phyloP scores from a whole-genome alignment of 805 yeast genomes.

The Monosporozyma servazzii region DNA sequence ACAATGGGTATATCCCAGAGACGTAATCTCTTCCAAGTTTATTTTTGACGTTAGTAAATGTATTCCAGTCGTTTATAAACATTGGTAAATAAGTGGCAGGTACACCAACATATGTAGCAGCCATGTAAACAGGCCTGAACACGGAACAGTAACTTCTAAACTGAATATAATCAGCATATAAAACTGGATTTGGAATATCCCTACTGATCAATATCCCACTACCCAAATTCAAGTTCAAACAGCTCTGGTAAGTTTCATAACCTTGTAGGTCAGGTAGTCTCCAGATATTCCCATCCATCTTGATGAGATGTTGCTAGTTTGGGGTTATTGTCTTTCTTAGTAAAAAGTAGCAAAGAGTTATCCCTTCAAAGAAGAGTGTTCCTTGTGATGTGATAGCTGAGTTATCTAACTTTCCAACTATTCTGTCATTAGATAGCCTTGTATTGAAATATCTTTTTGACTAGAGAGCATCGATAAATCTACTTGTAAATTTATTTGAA shows the following conservation, averaged over 20 bases:
- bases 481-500: background rate
- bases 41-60: constrained; percentile 27
- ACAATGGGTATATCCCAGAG: constrained; percentile 50
- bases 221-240: constrained; percentile 24
- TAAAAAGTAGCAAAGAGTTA: background rate
- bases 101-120: constrained; percentile 24
- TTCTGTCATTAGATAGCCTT: background rate
- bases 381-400: background rate
- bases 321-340: background rate
- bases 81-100: constrained; percentile 34
- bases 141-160: constrained; percentile 31
- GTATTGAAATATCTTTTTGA: background rate
- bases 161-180: constrained; percentile 11
- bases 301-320: background rate
- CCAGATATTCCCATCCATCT: constrained; percentile 8
- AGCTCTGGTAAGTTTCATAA: constrained; percentile 14
- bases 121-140: constrained; percentile 29
- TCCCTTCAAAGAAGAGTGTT: background rate
- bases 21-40: constrained; percentile 38
- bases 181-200: constrained; percentile 7
- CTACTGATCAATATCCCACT: constrained; percentile 29
- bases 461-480: background rate
- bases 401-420: background rate
- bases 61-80: constrained; percentile 41
- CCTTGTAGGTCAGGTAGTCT: background rate